These are phyloP conservation scores for Polytrichum formosum DNA, from an alignment of 225 moss, liverwort and hornwort species.

Conservation along the genomic window DNA sequence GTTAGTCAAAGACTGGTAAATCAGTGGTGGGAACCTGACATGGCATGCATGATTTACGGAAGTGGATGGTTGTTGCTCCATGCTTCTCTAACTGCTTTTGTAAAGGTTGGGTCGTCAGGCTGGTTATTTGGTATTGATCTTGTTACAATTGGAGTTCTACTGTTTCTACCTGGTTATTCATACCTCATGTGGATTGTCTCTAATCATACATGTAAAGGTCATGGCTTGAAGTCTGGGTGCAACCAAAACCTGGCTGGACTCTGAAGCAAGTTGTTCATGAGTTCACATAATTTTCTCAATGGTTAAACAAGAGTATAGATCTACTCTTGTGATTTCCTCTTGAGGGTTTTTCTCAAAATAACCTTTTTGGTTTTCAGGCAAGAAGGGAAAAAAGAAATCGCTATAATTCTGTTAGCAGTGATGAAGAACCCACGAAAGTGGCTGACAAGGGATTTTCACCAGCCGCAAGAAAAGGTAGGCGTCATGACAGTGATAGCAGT, in stretches of 20 bases:
- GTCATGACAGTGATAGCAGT: conserved; percentile 34
- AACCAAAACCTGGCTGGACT: no score
- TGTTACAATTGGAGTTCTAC: no score
- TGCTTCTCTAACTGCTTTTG: no score
- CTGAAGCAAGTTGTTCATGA: no score
- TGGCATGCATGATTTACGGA: neutral
- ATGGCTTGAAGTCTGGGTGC: neutral
- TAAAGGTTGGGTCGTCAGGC: no score
- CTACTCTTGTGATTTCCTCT: neutral
- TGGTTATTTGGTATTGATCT: no score
- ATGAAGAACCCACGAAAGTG: conserved; percentile 14
- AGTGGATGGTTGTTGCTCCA: no score
- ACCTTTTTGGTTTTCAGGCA: conserved; percentile 21
- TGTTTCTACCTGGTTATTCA: no score
- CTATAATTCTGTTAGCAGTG: conserved; percentile 32
- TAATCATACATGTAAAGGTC: neutral
- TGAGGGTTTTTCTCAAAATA: neutral
- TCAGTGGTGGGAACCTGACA: neutral
- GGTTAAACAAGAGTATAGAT: neutral
- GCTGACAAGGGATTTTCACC: conserved; percentile 16
- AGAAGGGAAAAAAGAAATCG: conserved; percentile 45
- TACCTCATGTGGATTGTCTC: neutral
- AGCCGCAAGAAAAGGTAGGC: conserved; percentile 8
- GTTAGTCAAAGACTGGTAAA: no score
- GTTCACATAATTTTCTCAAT: no score